Base-by-base conservation (phyloP, 108 stramenopile genomes). In the Cyclotella atomus region DNA sequence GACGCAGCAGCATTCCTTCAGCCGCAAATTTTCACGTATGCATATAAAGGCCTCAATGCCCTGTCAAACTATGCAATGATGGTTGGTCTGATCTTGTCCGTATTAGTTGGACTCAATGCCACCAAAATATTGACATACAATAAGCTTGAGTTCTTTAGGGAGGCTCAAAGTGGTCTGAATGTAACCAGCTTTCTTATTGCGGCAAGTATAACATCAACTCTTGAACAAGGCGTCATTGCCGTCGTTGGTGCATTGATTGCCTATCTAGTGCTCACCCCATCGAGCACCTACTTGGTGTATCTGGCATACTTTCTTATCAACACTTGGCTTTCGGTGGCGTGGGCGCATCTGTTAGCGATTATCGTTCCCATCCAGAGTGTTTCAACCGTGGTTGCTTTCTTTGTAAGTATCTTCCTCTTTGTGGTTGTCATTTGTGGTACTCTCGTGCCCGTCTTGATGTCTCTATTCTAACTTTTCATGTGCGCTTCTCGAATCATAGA, bases 131-230 rank as follows among this genome's bases (percentile, higher is more conserved):
- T 83, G 44, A 86, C 79, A 9, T 41, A 53, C 17, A 82, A 86
- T 32, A 36, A 70, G 17, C n/a, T 76, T 23, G 81, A 86, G 41
- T 86, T 86, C 70, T 86, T 79, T 56, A 73, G 85, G 21, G 85
- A 86, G 49, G 36, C 75, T 43, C 80, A 49, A 52, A 32, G 46
- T 27, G 77, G 79, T 17, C 70, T 61, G 30, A 62, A 73, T 45
- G 28, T 65, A 14, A 80, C 70, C 28, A 82, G 82, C 5, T 86
- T 83, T 52, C 81, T 79, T 34, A 33, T 83, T 28, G 80, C 85
- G 0, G 62, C 83, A 7, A 81, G 68, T 47, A 54, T 86, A 19
- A 50, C 69, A 29, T 50, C 75, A 12, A 75, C 82, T 16, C 16
- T 83, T 8, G 85, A 86, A 52, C 66, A 71, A 25, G 65, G 44